Evolutionary conservation across 345 rosid species (phyloP).

Genomic region (Acer negundo): DNA sequence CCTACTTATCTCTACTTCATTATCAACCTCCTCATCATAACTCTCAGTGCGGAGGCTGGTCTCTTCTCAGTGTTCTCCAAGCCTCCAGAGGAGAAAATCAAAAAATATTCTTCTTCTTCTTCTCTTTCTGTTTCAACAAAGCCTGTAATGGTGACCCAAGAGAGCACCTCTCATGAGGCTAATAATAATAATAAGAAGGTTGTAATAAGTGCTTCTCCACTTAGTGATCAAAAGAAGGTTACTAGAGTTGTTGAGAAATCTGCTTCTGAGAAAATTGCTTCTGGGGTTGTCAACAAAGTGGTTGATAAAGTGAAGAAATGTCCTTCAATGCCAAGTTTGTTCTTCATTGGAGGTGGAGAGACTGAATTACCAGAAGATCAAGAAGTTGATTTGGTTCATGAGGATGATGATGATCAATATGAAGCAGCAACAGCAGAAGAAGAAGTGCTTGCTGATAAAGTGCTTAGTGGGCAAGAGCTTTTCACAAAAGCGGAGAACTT

Average conservation of each 20-base stretch:
- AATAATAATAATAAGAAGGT: background rate
- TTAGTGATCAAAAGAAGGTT: slow-evolving; percentile 17
- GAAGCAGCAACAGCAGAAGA: slow-evolving; percentile 24
- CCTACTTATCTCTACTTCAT: slow-evolving; percentile 58
- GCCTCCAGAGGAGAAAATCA: slow-evolving; percentile 32
- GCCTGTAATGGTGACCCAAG: slow-evolving; percentile 12
- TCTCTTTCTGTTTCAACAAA: slow-evolving; percentile 19
- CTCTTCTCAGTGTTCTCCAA: slow-evolving; percentile 47
- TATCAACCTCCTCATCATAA: slow-evolving; percentile 58
- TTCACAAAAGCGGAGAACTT: slow-evolving; percentile 60
- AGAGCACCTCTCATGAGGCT: background rate
- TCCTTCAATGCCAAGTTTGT: slow-evolving; percentile 60
- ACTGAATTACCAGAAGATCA: slow-evolving; percentile 26
- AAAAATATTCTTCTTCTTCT: background rate
- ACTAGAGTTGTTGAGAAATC: slow-evolving; percentile 37
- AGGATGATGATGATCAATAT: background rate
- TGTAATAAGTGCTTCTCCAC: slow-evolving; percentile 7
- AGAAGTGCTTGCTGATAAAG: slow-evolving; percentile 29
- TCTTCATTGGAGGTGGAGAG: slow-evolving; percentile 56
- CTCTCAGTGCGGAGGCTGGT: slow-evolving; percentile 70
- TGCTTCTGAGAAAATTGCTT: slow-evolving; percentile 32
- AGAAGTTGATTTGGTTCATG: background rate
- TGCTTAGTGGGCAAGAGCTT: slow-evolving; percentile 51
- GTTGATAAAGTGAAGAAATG: slow-evolving; percentile 43
- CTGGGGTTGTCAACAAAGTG: slow-evolving; percentile 1